Evolutionary conservation across 2,329 filamentous ascomycete genomes (phyloP).

Genomic region (Claviceps quebecensis): DNA sequence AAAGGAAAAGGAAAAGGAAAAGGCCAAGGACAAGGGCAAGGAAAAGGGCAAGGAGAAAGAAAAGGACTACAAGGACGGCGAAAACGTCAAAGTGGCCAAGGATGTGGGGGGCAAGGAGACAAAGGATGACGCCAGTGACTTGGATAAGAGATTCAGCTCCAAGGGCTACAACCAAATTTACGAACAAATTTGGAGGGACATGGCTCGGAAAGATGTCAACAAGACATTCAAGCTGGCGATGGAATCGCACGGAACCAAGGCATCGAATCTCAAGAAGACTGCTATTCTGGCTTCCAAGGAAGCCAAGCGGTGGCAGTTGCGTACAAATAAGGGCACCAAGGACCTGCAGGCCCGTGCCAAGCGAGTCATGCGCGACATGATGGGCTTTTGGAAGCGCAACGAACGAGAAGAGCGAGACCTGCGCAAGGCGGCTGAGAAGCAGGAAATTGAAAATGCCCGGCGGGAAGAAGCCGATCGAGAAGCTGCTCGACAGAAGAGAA

Average conservation of each 20-base stretch:
- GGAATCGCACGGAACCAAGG: slow-evolving; percentile 71
- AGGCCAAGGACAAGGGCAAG: slow-evolving; percentile 30
- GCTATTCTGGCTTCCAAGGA: slow-evolving; percentile 94
- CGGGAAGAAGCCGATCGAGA: slow-evolving; percentile 96
- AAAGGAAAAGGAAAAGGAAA: slow-evolving; percentile 35
- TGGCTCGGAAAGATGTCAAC: slow-evolving; percentile 83
- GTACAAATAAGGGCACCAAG: slow-evolving; percentile 97
- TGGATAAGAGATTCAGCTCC: slow-evolving; percentile 59
- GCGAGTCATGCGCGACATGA: slow-evolving; percentile 98
- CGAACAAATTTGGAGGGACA: slow-evolving; percentile 91
- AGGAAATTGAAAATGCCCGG: slow-evolving; percentile 91
- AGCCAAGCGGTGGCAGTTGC: slow-evolving; percentile 89
- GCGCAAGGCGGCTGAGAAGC: slow-evolving; percentile 84
- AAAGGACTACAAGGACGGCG: slow-evolving; percentile 30
- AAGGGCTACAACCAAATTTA: slow-evolving; percentile 96
- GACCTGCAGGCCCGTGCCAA: slow-evolving; percentile 94
- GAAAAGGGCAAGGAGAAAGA: slow-evolving; percentile 21
- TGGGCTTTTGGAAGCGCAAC: slow-evolving; percentile 98
- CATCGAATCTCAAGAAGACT: slow-evolving; percentile 95
- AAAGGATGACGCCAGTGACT: slow-evolving; percentile 35
- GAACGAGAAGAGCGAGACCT: slow-evolving; percentile 93
- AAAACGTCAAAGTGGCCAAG: slow-evolving; percentile 26
- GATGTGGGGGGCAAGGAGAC: slow-evolving; percentile 39
- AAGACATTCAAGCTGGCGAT: slow-evolving; percentile 84
- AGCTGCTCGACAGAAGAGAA: slow-evolving; percentile 92